phyloP scores from a whole-genome alignment of 306 rosid genomes.

The Hippophae rhamnoides region DNA sequence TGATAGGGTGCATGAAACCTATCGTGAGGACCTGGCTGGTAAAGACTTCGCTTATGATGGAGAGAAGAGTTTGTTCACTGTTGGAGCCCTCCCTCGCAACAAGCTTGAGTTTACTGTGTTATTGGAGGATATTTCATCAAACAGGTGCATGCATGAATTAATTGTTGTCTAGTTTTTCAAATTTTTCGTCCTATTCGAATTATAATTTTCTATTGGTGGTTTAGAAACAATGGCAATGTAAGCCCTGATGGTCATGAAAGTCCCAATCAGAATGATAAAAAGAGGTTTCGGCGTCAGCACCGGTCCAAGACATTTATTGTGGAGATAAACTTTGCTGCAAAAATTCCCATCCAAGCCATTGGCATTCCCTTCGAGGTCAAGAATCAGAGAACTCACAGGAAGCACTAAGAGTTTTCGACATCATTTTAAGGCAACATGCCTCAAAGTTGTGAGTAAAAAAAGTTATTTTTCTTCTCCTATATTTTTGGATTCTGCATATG shows the following conservation, averaged over 20 bases:
- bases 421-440: slow-evolving; percentile 81
- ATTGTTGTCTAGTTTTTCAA: background rate
- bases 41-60: slow-evolving; percentile 91
- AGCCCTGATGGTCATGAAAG: slow-evolving; percentile 50
- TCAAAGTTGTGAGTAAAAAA: slow-evolving; percentile 63
- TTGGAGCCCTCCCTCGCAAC: slow-evolving; percentile 75
- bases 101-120: slow-evolving; percentile 76
- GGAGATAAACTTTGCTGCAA: slow-evolving; percentile 73
- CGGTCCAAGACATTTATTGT: slow-evolving; percentile 60
- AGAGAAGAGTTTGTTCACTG: slow-evolving; percentile 74
- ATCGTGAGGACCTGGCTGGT: slow-evolving; percentile 55
- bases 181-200: background rate
- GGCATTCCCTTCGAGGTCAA: slow-evolving; percentile 67
- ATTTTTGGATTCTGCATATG: background rate
- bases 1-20: slow-evolving; percentile 71
- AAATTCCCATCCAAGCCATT: slow-evolving; percentile 75
- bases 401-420: slow-evolving; percentile 81
- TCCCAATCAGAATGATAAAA: slow-evolving; percentile 53
- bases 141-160: slow-evolving; percentile 25
- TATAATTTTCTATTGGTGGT: background rate
- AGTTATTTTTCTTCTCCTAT: background rate
- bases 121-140: slow-evolving; percentile 53
- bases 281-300: slow-evolving; percentile 57
- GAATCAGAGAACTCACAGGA: slow-evolving; percentile 78
- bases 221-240: slow-evolving; percentile 56